Percentiles rank a stretch among this genome's conserved stretches.
phyloP scores from a whole-genome alignment of 2,329 filamentous ascomycete species.

The Helicocarpus griseus region DNA sequence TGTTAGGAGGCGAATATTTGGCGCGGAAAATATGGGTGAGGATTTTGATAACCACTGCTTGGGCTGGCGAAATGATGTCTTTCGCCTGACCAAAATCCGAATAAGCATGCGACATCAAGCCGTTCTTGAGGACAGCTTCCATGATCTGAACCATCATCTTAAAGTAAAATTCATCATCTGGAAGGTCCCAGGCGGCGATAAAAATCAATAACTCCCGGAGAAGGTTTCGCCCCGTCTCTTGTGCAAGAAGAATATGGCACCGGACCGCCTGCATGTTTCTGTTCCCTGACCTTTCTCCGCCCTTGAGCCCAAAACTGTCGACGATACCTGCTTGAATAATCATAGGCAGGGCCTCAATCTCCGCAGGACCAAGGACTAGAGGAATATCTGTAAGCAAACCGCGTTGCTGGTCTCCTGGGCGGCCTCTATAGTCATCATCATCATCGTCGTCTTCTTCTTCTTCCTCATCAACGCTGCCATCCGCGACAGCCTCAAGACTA shows the following conservation, averaged over 20 bases:
- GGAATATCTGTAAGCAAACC: conserved; percentile 88
- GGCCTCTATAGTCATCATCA: conserved; percentile 43
- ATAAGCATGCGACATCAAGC: conserved; percentile 84
- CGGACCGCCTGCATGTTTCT: conserved; percentile 82
- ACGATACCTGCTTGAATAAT: conserved; percentile 93
- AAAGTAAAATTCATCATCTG: conserved; percentile 88
- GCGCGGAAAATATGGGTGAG: conserved; percentile 80
- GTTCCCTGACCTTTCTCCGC: conserved; percentile 48
- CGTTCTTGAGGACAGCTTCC: conserved; percentile 81
- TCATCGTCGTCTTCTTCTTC: conserved; percentile 46
- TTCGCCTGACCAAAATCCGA: conserved; percentile 85
- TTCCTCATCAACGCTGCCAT: conserved; percentile 36
- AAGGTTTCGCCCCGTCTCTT: conserved; percentile 83
- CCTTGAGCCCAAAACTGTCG: conserved; percentile 63
- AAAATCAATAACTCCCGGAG: conserved; percentile 88
- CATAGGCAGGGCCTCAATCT: conserved; percentile 95
- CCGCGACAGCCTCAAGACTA: conserved; percentile 34
- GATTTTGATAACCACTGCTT: conserved; percentile 84
- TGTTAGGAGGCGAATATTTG: conserved; percentile 41
- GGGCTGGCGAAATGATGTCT: conserved; percentile 90
- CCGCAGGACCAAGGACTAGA: conserved; percentile 84
- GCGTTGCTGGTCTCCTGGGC: conserved; percentile 47
- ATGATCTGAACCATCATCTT: conserved; percentile 95
- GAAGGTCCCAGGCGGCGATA: conserved; percentile 92
- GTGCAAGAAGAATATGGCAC: conserved; percentile 78